Evolutionary conservation across 352 stramenopile genomes (phyloP).

Genomic region (Globisporangium lucens): DNA sequence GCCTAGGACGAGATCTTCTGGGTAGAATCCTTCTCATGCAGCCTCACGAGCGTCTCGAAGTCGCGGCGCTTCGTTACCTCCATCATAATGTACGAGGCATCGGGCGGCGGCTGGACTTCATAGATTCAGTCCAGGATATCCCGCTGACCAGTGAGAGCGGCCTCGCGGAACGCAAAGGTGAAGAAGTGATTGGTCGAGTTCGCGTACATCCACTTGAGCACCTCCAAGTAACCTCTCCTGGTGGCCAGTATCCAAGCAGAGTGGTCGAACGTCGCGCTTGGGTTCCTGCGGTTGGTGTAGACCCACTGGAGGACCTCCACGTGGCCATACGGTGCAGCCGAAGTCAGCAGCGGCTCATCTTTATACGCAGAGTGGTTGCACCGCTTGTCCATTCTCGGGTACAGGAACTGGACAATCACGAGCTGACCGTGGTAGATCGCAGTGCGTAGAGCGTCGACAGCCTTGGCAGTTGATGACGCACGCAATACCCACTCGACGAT

Average conservation of each 20-base stretch:
- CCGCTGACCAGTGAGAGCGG: not conserved
- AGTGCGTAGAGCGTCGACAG: not conserved
- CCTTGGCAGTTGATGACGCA: not conserved
- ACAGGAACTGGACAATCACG: not conserved
- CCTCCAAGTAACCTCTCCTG: not conserved
- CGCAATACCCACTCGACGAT: not conserved
- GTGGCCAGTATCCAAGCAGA: not conserved
- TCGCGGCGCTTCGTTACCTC: not conserved
- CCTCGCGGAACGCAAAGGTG: not conserved
- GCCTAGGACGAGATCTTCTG: not conserved
- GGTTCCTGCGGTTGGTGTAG: not conserved
- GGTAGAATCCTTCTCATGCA: not conserved
- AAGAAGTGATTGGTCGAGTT: not conserved
- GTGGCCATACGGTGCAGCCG: not conserved
- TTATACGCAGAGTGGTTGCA: not conserved
- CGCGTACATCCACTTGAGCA: not conserved
- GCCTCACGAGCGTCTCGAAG: not conserved
- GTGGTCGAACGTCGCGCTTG: too few relatives aligned
- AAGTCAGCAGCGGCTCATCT: not conserved
- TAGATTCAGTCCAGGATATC: not conserved
- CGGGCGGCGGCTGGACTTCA: not conserved
- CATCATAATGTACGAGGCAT: not conserved
- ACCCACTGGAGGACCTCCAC: not conserved
- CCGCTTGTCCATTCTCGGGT: not conserved
- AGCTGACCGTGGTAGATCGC: not conserved